Conservation (phyloP, 768 basidiomycete genomes). For the Termitomyces sp. region DNA sequence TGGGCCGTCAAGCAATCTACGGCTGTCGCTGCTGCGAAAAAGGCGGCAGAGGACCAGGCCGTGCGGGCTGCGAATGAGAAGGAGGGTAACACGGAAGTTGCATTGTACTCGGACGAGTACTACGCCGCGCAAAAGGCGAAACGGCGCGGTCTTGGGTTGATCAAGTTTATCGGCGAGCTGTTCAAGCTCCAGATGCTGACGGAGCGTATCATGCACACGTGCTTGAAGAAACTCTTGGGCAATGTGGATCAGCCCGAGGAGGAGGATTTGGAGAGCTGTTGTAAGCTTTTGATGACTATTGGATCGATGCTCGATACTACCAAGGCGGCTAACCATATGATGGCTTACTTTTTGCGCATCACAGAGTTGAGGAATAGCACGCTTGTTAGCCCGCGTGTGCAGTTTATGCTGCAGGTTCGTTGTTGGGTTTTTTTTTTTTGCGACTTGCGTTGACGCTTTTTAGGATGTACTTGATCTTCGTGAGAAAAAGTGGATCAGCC, state of each 20-base stretch:
- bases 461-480: conserved; percentile 92
- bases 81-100: conserved; percentile 53
- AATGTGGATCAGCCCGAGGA: conserved; percentile 94
- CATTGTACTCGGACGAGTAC: conserved; percentile 92
- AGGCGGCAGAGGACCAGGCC: conserved; percentile 83
- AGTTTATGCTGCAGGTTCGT: conserved; percentile 91
- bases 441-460: conserved; percentile 2
- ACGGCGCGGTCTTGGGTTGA: conserved; percentile 92
- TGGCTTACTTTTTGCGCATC: conserved; percentile 92
- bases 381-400: conserved; percentile 82
- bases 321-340: conserved; percentile 83
- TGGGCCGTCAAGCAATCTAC: conserved; percentile 89
- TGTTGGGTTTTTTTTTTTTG: not conserved
- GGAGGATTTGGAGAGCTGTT: conserved; percentile 95
- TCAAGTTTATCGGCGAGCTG: conserved; percentile 97
- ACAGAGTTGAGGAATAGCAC: conserved; percentile 69
- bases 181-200: conserved; percentile 99
- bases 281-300: conserved; percentile 88
- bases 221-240: conserved; percentile 90
- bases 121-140: conserved; percentile 96
- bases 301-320: conserved; percentile 76
- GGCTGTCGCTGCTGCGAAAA: conserved; percentile 79
- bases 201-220: conserved; percentile 97
- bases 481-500: conserved; percentile 72
- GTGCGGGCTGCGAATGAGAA: conserved; percentile 63